Conservation (phyloP, 1,139 yeast species). For the Debaryomyces sp. region DNA sequence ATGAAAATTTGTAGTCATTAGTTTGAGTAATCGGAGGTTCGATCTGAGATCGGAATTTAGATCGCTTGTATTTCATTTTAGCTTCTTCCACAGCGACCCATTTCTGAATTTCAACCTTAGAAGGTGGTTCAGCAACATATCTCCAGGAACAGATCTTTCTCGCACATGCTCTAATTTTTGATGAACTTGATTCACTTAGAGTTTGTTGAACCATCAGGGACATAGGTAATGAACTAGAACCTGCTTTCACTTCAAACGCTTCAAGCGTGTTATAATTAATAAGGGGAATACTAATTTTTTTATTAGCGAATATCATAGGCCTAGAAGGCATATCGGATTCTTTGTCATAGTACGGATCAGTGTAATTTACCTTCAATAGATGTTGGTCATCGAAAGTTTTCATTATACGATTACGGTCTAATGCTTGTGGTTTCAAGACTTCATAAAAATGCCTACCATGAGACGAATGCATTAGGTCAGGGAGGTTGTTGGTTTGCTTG, state of each 20-base stretch:
- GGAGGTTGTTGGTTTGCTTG: background rate
- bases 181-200: background rate
- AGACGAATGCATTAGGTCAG: background rate
- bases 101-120: conserved; percentile 20
- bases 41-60: conserved; percentile 49
- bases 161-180: background rate
- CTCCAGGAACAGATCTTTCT: conserved; percentile 25
- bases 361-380: conserved; percentile 54
- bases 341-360: conserved; percentile 65
- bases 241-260: background rate
- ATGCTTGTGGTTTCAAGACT: conserved; percentile 20
- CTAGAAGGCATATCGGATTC: conserved; percentile 50
- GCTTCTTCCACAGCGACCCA: conserved; percentile 25
- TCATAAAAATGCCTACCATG: conserved; percentile 17
- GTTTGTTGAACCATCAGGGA: conserved; percentile 13
- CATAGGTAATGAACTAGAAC: conserved; percentile 13
- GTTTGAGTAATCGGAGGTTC: conserved; percentile 47
- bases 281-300: conserved; percentile 49
- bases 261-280: conserved; percentile 17
- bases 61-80: conserved; percentile 12
- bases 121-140: conserved; percentile 34
- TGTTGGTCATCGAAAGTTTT: conserved; percentile 47
- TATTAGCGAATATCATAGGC: conserved; percentile 70
- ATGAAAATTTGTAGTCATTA: conserved; percentile 35
- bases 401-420: conserved; percentile 26